Conservation (phyloP, 805 yeast genomes). For the Candida glaebosa region DNA sequence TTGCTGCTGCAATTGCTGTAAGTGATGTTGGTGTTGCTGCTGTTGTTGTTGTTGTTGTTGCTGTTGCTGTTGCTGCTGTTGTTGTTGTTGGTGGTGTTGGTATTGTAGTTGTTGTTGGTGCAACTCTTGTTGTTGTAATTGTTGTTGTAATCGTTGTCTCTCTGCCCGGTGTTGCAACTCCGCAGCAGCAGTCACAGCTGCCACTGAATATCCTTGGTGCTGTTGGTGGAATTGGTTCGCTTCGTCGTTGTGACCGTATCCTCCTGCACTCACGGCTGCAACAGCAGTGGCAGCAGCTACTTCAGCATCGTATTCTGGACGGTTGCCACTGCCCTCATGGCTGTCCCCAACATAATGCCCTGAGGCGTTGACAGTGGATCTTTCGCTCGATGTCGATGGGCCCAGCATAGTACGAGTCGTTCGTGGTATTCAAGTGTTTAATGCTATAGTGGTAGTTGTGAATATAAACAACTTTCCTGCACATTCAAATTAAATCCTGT, state of each 20-base stretch:
- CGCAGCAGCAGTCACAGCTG: conserved; percentile 14
- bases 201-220: conserved; percentile 14
- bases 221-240: conserved; percentile 12
- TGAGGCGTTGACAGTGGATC: conserved; percentile 18
- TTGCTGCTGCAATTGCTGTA: conserved; percentile 10
- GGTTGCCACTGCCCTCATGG: conserved; percentile 9
- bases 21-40: conserved; percentile 8
- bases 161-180: conserved; percentile 19
- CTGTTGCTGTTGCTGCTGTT: conserved; percentile 12
- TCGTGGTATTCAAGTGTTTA: neutral
- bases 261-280: conserved; percentile 9
- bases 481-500: conserved; percentile 11
- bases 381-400: conserved; percentile 29
- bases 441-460: conserved; percentile 11
- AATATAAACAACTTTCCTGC: conserved; percentile 25
- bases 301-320: conserved; percentile 8
- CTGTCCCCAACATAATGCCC: conserved; percentile 10
- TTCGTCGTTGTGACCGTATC: conserved; percentile 4
- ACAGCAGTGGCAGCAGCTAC: conserved; percentile 17
- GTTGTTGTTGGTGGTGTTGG: conserved; percentile 11
- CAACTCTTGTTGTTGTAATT: conserved; percentile 16
- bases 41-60: conserved; percentile 11
- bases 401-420: conserved; percentile 20
- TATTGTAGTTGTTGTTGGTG: conserved; percentile 14
- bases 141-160: conserved; percentile 15